A percentile compares a stretch with the other conserved stretches of the same genome.
phyloP scores from a whole-genome alignment of 1,139 yeast genomes.

The Protomyces macrosporus region DNA sequence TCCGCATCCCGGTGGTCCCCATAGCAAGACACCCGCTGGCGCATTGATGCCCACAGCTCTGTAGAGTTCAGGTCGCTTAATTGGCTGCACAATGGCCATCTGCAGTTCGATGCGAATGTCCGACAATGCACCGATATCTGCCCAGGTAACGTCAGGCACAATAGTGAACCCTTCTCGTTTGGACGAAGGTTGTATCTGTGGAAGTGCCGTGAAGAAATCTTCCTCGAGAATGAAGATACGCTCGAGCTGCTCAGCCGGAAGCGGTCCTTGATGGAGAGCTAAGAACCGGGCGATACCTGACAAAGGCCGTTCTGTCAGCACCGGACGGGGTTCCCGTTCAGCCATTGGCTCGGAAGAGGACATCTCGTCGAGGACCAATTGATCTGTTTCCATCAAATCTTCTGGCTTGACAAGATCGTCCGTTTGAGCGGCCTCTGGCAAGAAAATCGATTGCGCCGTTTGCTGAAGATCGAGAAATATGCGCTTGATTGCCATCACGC shows the following conservation, averaged over 20 bases:
- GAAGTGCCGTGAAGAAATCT: conserved; percentile 79
- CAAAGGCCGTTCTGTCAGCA: conserved; percentile 31
- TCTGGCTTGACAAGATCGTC: not conserved
- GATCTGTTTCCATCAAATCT: conserved; percentile 1
- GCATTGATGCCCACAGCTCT: conserved; percentile 90
- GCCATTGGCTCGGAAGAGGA: conserved; percentile 31
- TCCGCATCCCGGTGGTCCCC: conserved; percentile 99
- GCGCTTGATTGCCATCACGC: conserved; percentile 87
- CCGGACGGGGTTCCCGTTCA: conserved; percentile 31
- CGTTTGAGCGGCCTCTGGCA: not conserved
- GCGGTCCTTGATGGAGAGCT: conserved; percentile 68
- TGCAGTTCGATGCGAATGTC: conserved; percentile 81
- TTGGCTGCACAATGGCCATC: conserved; percentile 97
- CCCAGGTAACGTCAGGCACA: conserved; percentile 96
- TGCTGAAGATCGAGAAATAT: conserved; percentile 47
- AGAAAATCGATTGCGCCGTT: conserved; percentile 3
- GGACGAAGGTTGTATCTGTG: conserved; percentile 94
- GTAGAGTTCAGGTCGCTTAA: conserved; percentile 83
- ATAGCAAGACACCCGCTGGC: conserved; percentile 91
- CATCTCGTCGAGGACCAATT: not conserved
- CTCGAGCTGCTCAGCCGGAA: conserved; percentile 65
- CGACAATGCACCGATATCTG: conserved; percentile 82
- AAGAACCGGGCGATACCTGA: conserved; percentile 67
- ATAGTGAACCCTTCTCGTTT: conserved; percentile 99
- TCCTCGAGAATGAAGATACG: conserved; percentile 68